Conservation (phyloP, 495 filamentous ascomycete species). For the Podospora pseudopauciseta region DNA sequence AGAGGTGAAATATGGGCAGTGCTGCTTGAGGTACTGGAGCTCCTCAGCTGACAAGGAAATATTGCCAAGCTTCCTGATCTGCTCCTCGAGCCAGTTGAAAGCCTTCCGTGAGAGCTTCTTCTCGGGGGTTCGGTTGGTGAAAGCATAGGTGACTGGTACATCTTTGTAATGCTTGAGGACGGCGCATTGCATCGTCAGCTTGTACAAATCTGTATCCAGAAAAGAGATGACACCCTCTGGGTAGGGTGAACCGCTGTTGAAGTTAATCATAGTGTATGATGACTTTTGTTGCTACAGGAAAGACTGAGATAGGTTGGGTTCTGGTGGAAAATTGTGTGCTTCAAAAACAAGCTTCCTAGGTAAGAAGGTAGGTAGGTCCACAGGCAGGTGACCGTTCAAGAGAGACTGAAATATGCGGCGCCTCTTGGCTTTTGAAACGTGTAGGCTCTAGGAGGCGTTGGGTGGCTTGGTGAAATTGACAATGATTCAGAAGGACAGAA, state of each 20-base stretch:
- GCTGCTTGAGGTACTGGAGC: conserved; percentile 67
- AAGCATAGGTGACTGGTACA: conserved; percentile 81
- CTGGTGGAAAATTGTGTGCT: not conserved
- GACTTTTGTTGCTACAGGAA: not conserved
- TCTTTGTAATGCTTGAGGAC: conserved; percentile 85
- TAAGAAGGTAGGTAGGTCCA: not conserved
- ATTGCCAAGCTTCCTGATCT: conserved; percentile 76
- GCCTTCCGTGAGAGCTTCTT: conserved; percentile 83
- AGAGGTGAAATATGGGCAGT: conserved; percentile 76
- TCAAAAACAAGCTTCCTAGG: not conserved
- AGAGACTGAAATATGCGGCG: conserved; percentile 1
- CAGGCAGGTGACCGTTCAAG: not conserved
- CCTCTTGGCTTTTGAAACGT: not conserved
- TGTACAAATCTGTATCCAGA: conserved; percentile 96
- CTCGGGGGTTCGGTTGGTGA: conserved; percentile 91
- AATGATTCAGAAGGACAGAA: not conserved
- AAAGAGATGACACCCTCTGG: conserved; percentile 80
- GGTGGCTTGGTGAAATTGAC: not conserved
- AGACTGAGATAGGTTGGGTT: conserved; percentile 1
- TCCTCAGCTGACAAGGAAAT: conserved; percentile 76
- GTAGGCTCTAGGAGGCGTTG: not conserved
- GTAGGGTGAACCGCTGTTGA: conserved; percentile 54
- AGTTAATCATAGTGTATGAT: conserved; percentile 41
- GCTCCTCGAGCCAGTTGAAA: conserved; percentile 78
- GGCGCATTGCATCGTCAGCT: conserved; percentile 98